These are phyloP conservation scores for Tolypocladium guangdongense DNA, from an alignment of 2,329 filamentous ascomycete genomes.

Conservation along the genomic window DNA sequence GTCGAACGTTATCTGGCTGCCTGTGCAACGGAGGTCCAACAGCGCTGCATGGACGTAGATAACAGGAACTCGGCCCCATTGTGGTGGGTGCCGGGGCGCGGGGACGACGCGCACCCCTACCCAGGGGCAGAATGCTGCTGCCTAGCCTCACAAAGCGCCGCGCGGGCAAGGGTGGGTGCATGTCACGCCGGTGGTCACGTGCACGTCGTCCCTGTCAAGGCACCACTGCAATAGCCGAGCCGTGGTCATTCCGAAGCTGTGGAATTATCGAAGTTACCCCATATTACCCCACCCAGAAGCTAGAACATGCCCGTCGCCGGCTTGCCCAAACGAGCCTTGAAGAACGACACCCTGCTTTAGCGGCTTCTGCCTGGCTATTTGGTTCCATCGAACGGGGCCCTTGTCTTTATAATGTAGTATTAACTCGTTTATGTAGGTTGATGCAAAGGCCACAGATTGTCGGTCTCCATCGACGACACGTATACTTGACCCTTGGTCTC, in stretches of 20 bases:
- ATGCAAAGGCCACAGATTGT: neutral
- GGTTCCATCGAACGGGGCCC: neutral
- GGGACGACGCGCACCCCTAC: no score
- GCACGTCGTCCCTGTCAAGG: no score
- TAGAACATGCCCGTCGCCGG: no score
- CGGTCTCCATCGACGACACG: neutral
- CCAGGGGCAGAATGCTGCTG: slow-evolving; percentile 10
- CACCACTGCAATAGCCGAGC: no score
- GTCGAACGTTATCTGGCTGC: neutral
- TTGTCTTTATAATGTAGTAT: neutral
- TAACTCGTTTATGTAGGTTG: no score
- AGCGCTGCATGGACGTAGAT: neutral
- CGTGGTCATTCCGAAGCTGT: no score
- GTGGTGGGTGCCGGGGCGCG: neutral
- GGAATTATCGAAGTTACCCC: no score
- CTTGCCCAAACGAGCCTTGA: no score
- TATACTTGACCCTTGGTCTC: neutral
- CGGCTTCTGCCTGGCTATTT: neutral
- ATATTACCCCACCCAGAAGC: no score
- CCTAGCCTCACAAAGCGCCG: slow-evolving; percentile 5
- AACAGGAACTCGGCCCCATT: neutral
- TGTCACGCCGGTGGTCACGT: no score
- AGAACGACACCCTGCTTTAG: no score
- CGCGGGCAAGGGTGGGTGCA: no score
- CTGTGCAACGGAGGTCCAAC: neutral